phyloP scores from a whole-genome alignment of 106 monocot species.

The Dendrobium catenatum region DNA sequence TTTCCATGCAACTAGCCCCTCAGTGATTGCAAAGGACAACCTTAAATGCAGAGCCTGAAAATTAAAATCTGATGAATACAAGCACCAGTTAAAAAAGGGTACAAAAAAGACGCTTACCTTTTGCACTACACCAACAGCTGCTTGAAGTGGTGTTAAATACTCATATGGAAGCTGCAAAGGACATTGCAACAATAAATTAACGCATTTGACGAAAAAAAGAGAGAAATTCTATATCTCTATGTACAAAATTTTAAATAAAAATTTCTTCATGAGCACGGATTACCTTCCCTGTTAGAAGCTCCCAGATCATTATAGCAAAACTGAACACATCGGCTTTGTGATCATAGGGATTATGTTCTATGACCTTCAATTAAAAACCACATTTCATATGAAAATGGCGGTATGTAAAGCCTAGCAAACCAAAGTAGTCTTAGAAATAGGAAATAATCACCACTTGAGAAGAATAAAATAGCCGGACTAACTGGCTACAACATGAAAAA shows the following conservation, averaged over 20 bases:
- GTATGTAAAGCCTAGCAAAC: not conserved
- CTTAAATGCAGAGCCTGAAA: not conserved
- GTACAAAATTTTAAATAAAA: not conserved
- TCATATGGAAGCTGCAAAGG: slow-evolving; percentile 71
- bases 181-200: not conserved
- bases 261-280: not conserved
- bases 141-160: slow-evolving; percentile 83
- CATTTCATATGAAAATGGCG: slow-evolving; percentile 1
- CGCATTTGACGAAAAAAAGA: not conserved
- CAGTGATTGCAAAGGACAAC: not conserved
- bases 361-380: slow-evolving; percentile 56
- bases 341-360: slow-evolving; percentile 91
- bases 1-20: not conserved
- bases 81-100: not conserved
- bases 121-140: slow-evolving; percentile 92
- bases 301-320: slow-evolving; percentile 83
- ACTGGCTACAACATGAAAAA: not conserved
- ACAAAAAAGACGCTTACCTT: slow-evolving; percentile 35
- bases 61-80: not conserved
- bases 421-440: not conserved
- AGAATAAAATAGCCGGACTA: not conserved
- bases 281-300: slow-evolving; percentile 86
- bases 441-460: not conserved
- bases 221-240: not conserved
- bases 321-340: slow-evolving; percentile 99